These are phyloP conservation scores for Diphasiastrum complanatum DNA, from an alignment of 83 land plant species.

Conservation along the genomic window DNA sequence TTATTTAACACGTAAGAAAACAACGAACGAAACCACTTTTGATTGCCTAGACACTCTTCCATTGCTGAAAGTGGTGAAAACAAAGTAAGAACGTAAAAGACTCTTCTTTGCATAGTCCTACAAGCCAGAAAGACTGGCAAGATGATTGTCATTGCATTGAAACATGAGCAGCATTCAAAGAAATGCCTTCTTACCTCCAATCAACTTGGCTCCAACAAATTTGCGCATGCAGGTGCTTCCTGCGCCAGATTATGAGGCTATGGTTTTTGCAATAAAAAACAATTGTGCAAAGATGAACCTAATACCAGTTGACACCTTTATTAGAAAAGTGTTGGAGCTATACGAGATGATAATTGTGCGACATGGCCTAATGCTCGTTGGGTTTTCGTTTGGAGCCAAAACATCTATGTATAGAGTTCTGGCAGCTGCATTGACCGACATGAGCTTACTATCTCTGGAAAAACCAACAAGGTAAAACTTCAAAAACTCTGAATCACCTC, in stretches of 20 bases:
- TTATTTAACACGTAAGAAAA: too few species aligned
- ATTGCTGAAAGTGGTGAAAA: too few species aligned
- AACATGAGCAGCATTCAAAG: too few species aligned
- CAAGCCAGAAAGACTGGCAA: too few species aligned
- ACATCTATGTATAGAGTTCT: slow-evolving; percentile 26
- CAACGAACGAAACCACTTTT: too few species aligned
- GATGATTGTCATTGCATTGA: too few species aligned
- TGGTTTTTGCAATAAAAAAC: slow-evolving; percentile 8
- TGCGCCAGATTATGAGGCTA: slow-evolving; percentile 29
- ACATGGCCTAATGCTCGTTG: slow-evolving; percentile 34
- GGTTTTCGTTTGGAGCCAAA: slow-evolving; percentile 34
- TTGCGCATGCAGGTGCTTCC: slow-evolving; percentile 19
- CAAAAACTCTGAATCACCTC: too few species aligned
- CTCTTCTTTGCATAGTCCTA: too few species aligned
- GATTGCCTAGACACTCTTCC: too few species aligned
- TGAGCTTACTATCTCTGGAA: slow-evolving; percentile 1
- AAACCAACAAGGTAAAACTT: slow-evolving; percentile 2
- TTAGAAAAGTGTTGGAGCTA: slow-evolving; percentile 25
- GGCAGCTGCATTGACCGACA: slow-evolving; percentile 21
- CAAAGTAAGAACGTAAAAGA: too few species aligned
- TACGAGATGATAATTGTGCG: slow-evolving; percentile 37
- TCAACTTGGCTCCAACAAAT: not conserved
- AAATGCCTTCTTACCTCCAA: too few species aligned
- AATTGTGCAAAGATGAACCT: slow-evolving; percentile 19
- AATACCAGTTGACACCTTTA: slow-evolving; percentile 20